Conservation (phyloP, 371 early-diverging fungal genomes). For the Mortierella sp. region DNA sequence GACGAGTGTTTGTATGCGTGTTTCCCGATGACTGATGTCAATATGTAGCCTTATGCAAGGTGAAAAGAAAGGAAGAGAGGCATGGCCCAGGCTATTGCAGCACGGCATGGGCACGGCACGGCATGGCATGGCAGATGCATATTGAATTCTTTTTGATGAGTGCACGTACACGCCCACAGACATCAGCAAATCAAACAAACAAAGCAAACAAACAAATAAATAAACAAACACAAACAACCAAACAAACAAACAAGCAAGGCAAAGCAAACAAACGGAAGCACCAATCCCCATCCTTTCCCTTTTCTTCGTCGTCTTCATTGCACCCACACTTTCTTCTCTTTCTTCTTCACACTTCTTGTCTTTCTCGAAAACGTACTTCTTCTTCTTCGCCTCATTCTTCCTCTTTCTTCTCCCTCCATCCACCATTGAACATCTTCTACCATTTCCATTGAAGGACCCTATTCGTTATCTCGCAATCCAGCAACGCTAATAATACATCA, state of each 20-base stretch:
- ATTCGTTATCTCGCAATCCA: too few relatives aligned
- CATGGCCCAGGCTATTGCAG: conserved; percentile 12
- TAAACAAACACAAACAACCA: neutral
- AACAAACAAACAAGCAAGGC: neutral
- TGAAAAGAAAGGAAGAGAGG: neutral
- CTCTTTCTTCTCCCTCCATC: neutral
- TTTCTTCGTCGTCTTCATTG: neutral
- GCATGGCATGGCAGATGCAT: neutral
- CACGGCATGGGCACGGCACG: conserved; percentile 7
- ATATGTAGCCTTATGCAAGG: neutral
- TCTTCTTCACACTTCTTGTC: neutral
- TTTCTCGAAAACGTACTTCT: neutral
- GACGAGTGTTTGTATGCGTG: neutral
- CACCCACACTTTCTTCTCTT: neutral
- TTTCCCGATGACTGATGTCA: conserved; percentile 2
- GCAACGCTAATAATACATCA: neutral
- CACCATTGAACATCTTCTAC: neutral
- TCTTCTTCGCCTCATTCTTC: neutral
- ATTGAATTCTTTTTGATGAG: neutral
- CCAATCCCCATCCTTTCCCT: neutral
- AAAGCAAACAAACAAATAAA: neutral
- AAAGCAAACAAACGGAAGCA: neutral
- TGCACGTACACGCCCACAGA: conserved; percentile 5
- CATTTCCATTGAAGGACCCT: too few relatives aligned
- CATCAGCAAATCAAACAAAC: neutral